Conservation (phyloP, 306 rosid genomes). For the Fragaria nilgerrensis region DNA sequence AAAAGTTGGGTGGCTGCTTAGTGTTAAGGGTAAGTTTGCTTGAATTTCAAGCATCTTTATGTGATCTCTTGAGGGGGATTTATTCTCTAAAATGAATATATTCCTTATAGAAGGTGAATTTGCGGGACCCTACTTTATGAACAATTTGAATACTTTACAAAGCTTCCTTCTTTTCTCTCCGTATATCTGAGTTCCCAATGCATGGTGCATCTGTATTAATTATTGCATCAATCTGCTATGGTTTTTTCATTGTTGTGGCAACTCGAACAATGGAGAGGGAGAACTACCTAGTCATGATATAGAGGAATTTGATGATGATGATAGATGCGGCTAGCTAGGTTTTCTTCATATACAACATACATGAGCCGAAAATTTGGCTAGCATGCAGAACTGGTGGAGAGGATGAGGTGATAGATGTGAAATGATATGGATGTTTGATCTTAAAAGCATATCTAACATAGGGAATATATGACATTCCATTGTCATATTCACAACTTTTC, state of each 20-base stretch:
- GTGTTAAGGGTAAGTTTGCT: slow-evolving; percentile 85
- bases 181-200: neutral
- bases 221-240: neutral
- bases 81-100: slow-evolving; percentile 87
- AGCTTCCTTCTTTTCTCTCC: slow-evolving; percentile 30
- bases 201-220: neutral
- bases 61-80: slow-evolving; percentile 50
- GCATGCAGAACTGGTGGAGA: neutral
- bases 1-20: slow-evolving; percentile 65
- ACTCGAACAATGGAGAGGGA: neutral
- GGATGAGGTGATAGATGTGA: slow-evolving; percentile 1
- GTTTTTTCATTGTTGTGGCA: neutral
- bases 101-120: slow-evolving; percentile 51
- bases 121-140: slow-evolving; percentile 61
- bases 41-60: slow-evolving; percentile 93
- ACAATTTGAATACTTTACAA: slow-evolving; percentile 37
- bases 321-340: neutral
- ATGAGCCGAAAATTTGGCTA: neutral
- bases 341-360: neutral
- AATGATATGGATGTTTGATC: slow-evolving; percentile 13
- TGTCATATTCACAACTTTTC: too few relatives aligned
- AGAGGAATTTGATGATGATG: slow-evolving; percentile 21
- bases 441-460: slow-evolving; percentile 23
- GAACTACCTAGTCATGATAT: neutral
- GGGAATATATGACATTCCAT: neutral